Evolutionary conservation across 2,329 filamentous ascomycete species (phyloP), one percentile per base, ranked within the genome.

Genomic region (Claviceps humidiphila): DNA sequence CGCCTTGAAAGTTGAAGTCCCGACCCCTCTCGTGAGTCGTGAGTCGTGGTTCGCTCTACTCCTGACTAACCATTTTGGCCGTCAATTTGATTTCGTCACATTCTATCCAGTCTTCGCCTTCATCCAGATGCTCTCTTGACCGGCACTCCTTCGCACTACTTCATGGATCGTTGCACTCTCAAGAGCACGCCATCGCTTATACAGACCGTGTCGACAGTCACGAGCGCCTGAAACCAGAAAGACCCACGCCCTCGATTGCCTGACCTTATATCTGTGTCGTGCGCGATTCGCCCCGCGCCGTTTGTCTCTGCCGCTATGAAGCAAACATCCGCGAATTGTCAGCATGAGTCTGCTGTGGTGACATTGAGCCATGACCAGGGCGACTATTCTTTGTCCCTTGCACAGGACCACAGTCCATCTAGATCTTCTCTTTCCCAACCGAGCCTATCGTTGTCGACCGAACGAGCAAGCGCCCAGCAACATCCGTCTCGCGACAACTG

Each of bases 401-500:
- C 38, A 37, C 46, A 43, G 38, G 50, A 30, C 44, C 22, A 39
- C 22, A 20, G 9, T 5, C 26, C 22, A 16, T 24, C 39, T 4
- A 26, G 17, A 22, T 4, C 24, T 20, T 43, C 50, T 3, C 22
- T 39, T 20, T 37, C n/a, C 11, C 48, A 34, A 39, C 44, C 20
- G 22, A 47, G 17, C 43, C n/a, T 22, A 14, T 30, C 47, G 11
- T 51, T 45, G 53, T 57, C 20, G 50, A 51, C 30, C 57, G 26
- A 53, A 26, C 13, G 7, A 34, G 7, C 43, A 7, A 22, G 49
- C 30, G 16, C 54, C 20, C 54, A 57, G 45, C 59, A 61, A 54
- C 62, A 61, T 45, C 64, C 58, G 16, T 66, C 63, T 8, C 64
- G 63, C 55, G 68, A 75, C 53, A 75, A 73, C 61, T 80, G 76